A percentile compares a stretch with the other conserved stretches of the same genome.
These are phyloP conservation scores for Ustilago sp. DNA, from an alignment of 1,284 basidiomycete genomes.

Conservation along the genomic window DNA sequence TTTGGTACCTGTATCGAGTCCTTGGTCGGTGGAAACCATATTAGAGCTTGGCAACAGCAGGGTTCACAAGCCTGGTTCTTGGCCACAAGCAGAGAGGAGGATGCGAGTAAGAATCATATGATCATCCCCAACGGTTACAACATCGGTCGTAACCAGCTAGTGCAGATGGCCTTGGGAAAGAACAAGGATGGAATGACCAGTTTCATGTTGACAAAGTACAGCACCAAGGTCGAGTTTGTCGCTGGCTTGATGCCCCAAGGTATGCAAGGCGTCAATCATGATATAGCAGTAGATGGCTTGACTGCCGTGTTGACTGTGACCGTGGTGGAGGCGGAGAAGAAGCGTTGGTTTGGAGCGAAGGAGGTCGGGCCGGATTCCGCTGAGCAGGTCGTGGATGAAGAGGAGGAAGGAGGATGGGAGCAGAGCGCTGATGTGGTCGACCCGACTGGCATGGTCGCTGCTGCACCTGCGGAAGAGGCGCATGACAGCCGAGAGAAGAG, in stretches of 20 bases:
- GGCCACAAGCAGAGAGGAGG: conserved; percentile 72
- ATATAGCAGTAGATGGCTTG: conserved; percentile 63
- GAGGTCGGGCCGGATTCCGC: not conserved
- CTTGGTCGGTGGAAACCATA: conserved; percentile 87
- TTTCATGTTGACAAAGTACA: conserved; percentile 70
- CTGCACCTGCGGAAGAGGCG: not conserved
- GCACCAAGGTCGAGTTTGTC: conserved; percentile 72
- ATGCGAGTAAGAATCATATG: conserved; percentile 49
- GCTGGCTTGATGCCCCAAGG: conserved; percentile 74
- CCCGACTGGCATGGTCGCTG: not conserved
- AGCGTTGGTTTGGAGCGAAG: conserved; percentile 11
- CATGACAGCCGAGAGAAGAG: conserved; percentile 1
- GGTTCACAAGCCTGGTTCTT: conserved; percentile 83
- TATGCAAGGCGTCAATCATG: conserved; percentile 73
- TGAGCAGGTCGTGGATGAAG: not conserved
- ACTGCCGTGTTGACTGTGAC: conserved; percentile 57
- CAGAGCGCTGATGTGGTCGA: not conserved
- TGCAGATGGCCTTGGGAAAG: conserved; percentile 38
- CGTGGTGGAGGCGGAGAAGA: conserved; percentile 16
- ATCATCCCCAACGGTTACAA: conserved; percentile 62
- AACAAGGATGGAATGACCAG: conserved; percentile 45
- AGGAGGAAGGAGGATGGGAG: not conserved
- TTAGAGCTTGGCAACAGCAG: conserved; percentile 74
- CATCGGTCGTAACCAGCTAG: conserved; percentile 77
- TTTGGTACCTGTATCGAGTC: conserved; percentile 74